phyloP scores from a whole-genome alignment of 176 grass and related monocot genomes.

The Cenchrus fungigraminus region DNA sequence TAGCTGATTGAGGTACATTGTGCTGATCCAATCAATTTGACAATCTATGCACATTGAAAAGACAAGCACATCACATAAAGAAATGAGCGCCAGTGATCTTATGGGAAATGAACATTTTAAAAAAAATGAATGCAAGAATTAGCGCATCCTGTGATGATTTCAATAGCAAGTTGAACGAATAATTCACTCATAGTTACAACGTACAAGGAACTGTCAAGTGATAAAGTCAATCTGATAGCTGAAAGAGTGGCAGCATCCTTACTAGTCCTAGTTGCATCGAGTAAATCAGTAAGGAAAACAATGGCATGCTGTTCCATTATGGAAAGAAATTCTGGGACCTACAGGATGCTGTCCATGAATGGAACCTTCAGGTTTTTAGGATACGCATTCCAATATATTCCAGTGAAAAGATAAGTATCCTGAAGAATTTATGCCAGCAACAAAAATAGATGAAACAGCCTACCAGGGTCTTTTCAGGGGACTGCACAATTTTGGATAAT shows the following conservation, averaged over 20 bases:
- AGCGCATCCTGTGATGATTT: background rate
- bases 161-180: background rate
- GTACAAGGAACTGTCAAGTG: background rate
- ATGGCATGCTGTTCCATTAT: background rate
- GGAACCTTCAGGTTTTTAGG: background rate
- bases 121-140: background rate
- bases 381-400: background rate
- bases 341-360: background rate
- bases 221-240: background rate
- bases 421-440: background rate
- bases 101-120: background rate
- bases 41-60: background rate
- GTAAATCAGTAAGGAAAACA: background rate
- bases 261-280: background rate
- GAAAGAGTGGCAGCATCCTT: background rate
- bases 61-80: background rate
- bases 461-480: constrained; percentile 90
- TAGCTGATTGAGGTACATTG: background rate
- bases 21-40: constrained; percentile 7
- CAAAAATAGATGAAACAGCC: background rate
- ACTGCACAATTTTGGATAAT: constrained; percentile 71
- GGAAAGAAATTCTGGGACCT: background rate
- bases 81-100: background rate
- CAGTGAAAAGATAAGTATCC: background rate
- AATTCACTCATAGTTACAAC: background rate